A percentile compares a stretch with the other conserved stretches of the same genome.
Conservation (phyloP, 1,284 basidiomycete genomes). For the Leucocoprinus gongylophorus region DNA sequence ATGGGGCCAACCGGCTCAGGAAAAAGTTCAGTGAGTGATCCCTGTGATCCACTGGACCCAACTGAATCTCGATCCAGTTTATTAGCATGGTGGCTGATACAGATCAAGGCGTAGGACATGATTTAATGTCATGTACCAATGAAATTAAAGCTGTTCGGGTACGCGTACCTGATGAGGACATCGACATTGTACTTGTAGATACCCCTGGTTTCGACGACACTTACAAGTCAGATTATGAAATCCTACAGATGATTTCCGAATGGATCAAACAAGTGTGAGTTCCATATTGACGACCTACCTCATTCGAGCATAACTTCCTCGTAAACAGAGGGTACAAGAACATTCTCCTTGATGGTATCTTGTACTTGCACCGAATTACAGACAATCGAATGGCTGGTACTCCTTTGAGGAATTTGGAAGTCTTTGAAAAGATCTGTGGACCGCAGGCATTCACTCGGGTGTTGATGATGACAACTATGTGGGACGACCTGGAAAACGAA, state of each 20-base stretch:
- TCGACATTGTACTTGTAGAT: constrained; percentile 20
- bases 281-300: background rate
- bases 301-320: background rate
- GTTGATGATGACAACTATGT: constrained; percentile 26
- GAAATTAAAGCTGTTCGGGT: constrained; percentile 13
- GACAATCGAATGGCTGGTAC: constrained; percentile 23
- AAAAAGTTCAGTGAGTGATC: constrained; percentile 17
- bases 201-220: constrained; percentile 23
- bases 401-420: constrained; percentile 17
- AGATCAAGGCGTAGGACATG: constrained; percentile 12
- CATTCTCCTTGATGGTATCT: constrained; percentile 20
- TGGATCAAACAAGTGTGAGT: constrained; percentile 20
- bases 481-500: constrained; percentile 17
- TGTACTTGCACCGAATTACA: constrained; percentile 28
- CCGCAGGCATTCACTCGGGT: constrained; percentile 19
- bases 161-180: constrained; percentile 2
- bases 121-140: constrained; percentile 15
- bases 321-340: constrained; percentile 19
- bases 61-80: constrained; percentile 11
- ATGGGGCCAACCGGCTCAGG: constrained; percentile 21
- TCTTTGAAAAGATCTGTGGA: constrained; percentile 26
- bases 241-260: constrained; percentile 16
- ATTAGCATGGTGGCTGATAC: constrained; percentile 13
- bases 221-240: constrained; percentile 16
- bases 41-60: background rate